phyloP scores from a whole-genome alignment of 495 filamentous ascomycete species.

The Penicillium coffeae region DNA sequence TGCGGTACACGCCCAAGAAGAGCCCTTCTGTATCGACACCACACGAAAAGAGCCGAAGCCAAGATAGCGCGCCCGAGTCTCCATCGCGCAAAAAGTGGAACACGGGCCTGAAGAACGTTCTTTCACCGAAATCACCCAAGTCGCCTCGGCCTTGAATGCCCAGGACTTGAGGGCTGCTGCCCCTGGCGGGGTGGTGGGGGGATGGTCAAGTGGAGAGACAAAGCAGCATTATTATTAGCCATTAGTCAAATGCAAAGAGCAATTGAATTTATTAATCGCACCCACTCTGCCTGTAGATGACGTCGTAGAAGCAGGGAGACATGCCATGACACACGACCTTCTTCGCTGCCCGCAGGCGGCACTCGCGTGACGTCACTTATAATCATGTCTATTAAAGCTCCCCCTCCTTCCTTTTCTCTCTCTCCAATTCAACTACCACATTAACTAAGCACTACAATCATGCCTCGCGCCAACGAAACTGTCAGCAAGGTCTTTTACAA shows the following conservation, averaged over 20 bases:
- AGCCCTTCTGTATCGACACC: constrained; percentile 6
- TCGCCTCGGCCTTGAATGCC: constrained; percentile 48
- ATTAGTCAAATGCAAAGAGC: constrained; percentile 12
- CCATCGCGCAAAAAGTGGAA: constrained; percentile 25
- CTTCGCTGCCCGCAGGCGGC: not conserved
- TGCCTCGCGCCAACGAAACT: constrained; percentile 73
- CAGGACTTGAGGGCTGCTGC: not conserved
- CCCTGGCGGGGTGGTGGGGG: constrained; percentile 53
- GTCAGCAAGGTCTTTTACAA: constrained; percentile 86
- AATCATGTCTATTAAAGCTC: constrained; percentile 18
- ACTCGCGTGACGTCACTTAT: constrained; percentile 31
- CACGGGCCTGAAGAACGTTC: constrained; percentile 13
- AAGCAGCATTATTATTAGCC: constrained; percentile 10
- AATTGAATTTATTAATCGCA: constrained; percentile 7
- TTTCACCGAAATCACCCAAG: constrained; percentile 26
- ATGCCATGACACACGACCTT: constrained; percentile 15
- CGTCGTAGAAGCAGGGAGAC: constrained; percentile 11
- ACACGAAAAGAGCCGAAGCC: constrained; percentile 18
- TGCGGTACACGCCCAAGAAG: constrained; percentile 13
- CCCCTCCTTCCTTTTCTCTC: not conserved
- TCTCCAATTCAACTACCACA: not conserved
- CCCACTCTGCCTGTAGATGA: constrained; percentile 9
- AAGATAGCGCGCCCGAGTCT: constrained; percentile 12
- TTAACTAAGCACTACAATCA: constrained; percentile 30
- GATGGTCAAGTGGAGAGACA: not conserved